A percentile compares a stretch with the other conserved stretches of the same genome.
Evolutionary conservation across 1,284 basidiomycete species (phyloP).

Genomic region (Ceratobasidium sp.): DNA sequence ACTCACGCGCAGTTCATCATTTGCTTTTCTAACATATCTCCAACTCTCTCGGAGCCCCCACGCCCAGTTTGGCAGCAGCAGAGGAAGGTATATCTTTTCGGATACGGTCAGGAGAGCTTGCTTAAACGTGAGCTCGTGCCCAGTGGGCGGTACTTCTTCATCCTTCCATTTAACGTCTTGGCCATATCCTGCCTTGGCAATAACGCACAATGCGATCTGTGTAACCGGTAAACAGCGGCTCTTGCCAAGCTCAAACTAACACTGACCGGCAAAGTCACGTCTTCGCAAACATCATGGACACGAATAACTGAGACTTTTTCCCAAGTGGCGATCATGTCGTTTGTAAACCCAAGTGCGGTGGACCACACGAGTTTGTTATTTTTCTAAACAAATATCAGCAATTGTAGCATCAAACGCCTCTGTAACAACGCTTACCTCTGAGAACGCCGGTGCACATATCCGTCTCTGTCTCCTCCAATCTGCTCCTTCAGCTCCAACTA

Average conservation of each 20-base stretch:
- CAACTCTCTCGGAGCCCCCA: slow-evolving; percentile 56
- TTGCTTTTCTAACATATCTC: slow-evolving; percentile 60
- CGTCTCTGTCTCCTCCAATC: slow-evolving; percentile 45
- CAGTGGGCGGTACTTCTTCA: slow-evolving; percentile 60
- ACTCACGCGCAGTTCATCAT: slow-evolving; percentile 66
- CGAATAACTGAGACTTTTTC: not conserved
- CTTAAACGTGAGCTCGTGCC: slow-evolving; percentile 71
- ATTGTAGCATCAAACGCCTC: not conserved
- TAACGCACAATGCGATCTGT: slow-evolving; percentile 45
- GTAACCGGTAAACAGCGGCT: slow-evolving; percentile 60
- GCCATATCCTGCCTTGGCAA: slow-evolving; percentile 49
- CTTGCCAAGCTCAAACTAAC: no score
- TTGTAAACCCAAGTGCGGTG: not conserved
- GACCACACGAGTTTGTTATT: slow-evolving; percentile 25
- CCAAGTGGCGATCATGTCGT: slow-evolving; percentile 21
- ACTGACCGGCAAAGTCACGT: slow-evolving; percentile 3
- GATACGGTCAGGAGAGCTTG: slow-evolving; percentile 67
- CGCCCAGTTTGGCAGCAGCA: slow-evolving; percentile 65
- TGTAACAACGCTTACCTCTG: slow-evolving; percentile 28
- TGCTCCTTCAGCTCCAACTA: slow-evolving; percentile 36
- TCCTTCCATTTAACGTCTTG: slow-evolving; percentile 46
- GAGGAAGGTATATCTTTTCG: slow-evolving; percentile 61
- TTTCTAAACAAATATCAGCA: slow-evolving; percentile 11
- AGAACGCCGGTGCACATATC: slow-evolving; percentile 42
- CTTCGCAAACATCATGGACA: not conserved